Conservation (phyloP, 225 moss, liverwort and hornwort genomes). For the Bryum argenteum region DNA sequence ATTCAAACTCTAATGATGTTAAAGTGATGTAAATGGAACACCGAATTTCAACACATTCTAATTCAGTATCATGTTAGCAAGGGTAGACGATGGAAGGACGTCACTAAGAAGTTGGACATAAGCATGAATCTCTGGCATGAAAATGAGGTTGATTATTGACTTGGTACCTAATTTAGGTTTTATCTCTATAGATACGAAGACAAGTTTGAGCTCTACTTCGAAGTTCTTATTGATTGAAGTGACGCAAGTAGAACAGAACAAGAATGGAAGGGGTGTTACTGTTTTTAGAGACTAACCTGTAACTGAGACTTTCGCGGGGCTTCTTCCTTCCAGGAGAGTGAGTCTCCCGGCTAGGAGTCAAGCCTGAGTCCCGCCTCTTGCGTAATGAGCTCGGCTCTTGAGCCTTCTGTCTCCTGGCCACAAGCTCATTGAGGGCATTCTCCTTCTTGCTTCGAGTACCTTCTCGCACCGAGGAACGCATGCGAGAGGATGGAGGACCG, state of each 20-base stretch:
- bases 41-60: too few relatives aligned
- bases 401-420: slow-evolving; percentile 79
- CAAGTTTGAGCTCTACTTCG: too few relatives aligned
- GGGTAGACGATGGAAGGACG: too few relatives aligned
- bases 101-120: too few relatives aligned
- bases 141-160: too few relatives aligned
- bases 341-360: slow-evolving; percentile 57
- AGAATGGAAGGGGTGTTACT: neutral
- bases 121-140: too few relatives aligned
- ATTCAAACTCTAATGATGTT: too few relatives aligned
- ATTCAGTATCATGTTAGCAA: too few relatives aligned
- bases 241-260: neutral
- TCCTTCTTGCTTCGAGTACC: slow-evolving; percentile 83
- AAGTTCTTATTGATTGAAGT: too few relatives aligned
- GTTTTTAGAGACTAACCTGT: slow-evolving; percentile 47
- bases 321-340: slow-evolving; percentile 61
- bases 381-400: slow-evolving; percentile 78
- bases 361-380: slow-evolving; percentile 72
- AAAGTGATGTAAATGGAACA: too few relatives aligned
- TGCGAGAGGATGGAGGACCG: slow-evolving; percentile 90
- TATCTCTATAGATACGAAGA: too few relatives aligned
- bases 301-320: slow-evolving; percentile 53
- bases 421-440: slow-evolving; percentile 84
- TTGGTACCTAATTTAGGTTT: too few relatives aligned
- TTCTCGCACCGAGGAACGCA: slow-evolving; percentile 92